A percentile compares a stretch with the other conserved stretches of the same genome.
These are phyloP conservation scores for Podila horticola DNA, from an alignment of 192 early-diverging fungal genomes.

Conservation along the genomic window DNA sequence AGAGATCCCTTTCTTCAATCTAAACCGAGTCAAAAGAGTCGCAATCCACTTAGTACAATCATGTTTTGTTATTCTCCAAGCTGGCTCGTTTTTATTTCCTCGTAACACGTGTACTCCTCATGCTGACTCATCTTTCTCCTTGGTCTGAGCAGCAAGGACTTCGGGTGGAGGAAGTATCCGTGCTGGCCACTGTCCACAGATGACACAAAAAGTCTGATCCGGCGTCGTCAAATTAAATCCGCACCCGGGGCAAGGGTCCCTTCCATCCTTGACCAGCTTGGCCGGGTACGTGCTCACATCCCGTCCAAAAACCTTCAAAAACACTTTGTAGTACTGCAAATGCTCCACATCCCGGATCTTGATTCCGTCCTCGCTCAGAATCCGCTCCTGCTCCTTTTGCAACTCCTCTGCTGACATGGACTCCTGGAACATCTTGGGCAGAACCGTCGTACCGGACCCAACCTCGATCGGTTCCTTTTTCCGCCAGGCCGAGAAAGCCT, in stretches of 20 bases:
- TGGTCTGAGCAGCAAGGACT: conserved; percentile 17
- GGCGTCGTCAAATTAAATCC: conserved; percentile 64
- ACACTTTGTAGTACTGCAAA: conserved; percentile 67
- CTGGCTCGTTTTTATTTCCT: not conserved
- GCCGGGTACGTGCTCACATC: conserved; percentile 21
- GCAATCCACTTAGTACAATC: too few relatives aligned
- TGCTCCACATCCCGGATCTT: conserved; percentile 72
- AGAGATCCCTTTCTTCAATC: too few relatives aligned
- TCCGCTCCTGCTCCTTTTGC: conserved; percentile 37
- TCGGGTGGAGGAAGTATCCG: conserved; percentile 42
- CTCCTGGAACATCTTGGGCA: conserved; percentile 60
- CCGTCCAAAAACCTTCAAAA: conserved; percentile 57
- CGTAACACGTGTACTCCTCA: too few relatives aligned
- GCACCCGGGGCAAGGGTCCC: conserved; percentile 69
- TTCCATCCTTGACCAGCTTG: conserved; percentile 51
- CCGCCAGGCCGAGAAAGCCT: conserved; percentile 67
- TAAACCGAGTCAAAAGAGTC: too few relatives aligned
- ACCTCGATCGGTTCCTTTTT: conserved; percentile 76
- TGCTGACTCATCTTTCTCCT: not conserved
- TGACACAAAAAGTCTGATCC: conserved; percentile 69
- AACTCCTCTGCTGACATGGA: conserved; percentile 32
- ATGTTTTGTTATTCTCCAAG: too few relatives aligned
- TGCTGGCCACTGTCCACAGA: conserved; percentile 74
- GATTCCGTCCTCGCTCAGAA: conserved; percentile 56
- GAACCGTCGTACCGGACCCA: conserved; percentile 66